Percentiles rank a stretch among this genome's conserved stretches.
Conservation (phyloP, 495 filamentous ascomycete genomes). For the Stereocaulon alpinum region DNA sequence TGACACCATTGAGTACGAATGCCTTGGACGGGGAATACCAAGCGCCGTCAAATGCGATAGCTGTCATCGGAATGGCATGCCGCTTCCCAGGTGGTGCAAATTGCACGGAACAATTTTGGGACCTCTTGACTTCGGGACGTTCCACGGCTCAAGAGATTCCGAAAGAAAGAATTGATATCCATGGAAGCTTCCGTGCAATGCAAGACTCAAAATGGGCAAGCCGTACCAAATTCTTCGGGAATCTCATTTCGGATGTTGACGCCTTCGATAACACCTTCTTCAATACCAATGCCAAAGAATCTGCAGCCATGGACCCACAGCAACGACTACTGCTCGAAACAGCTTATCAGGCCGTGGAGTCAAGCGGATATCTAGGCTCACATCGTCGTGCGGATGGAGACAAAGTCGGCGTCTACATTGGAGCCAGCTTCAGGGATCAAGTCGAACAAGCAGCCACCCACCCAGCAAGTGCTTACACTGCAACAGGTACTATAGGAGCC, state of each 20-base stretch:
- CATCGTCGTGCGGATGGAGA: conserved; percentile 11
- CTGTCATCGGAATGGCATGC: conserved; percentile 37
- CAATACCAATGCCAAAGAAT: conserved; percentile 37
- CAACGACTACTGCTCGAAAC: conserved; percentile 40
- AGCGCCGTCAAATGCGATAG: conserved; percentile 21
- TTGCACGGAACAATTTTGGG: conserved; percentile 33
- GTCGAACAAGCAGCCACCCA: conserved; percentile 27
- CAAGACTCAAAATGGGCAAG: conserved; percentile 2
- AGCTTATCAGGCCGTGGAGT: conserved; percentile 41
- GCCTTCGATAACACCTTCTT: conserved; percentile 47
- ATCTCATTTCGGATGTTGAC: conserved; percentile 36
- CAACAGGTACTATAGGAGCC: conserved; percentile 24
- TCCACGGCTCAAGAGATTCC: conserved; percentile 14
- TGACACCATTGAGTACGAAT: too few species aligned
- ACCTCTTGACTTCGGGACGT: conserved; percentile 27
- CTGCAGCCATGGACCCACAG: conserved; percentile 42
- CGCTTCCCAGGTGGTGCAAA: conserved; percentile 32
- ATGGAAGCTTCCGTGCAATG: conserved; percentile 11
- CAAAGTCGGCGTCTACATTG: conserved; percentile 32
- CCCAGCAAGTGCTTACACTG: conserved; percentile 27
- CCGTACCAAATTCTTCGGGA: conserved; percentile 27
- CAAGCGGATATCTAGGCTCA: conserved; percentile 32
- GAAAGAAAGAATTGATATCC: conserved; percentile 18
- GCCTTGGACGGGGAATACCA: background rate
- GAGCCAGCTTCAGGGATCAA: conserved; percentile 26